A percentile compares a stretch with the other conserved stretches of the same genome.
Evolutionary conservation across 2,329 filamentous ascomycete genomes (phyloP).

Genomic region (Penicillium sp.): DNA sequence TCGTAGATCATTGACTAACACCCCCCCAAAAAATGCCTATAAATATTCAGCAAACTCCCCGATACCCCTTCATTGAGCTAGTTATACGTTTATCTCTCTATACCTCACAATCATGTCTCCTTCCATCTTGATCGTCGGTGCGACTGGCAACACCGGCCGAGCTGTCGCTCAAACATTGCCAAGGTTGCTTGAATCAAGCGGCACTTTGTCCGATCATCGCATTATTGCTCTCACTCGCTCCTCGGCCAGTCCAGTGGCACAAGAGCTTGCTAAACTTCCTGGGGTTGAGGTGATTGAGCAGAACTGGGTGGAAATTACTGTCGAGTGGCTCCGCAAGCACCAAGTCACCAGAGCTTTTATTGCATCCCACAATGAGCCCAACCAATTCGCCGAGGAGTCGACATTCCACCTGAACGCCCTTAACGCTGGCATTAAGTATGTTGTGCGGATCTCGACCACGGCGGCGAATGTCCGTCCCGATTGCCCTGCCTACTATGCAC

Average conservation of each 20-base stretch:
- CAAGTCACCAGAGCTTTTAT: slow-evolving; percentile 45
- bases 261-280: slow-evolving; percentile 36
- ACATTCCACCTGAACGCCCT: slow-evolving; percentile 41
- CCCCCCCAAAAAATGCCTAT: no score
- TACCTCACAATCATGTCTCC: slow-evolving; percentile 41
- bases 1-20: no score
- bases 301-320: slow-evolving; percentile 44
- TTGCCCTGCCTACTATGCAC: slow-evolving; percentile 40
- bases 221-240: slow-evolving; percentile 41
- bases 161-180: slow-evolving; percentile 33
- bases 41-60: no score
- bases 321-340: slow-evolving; percentile 46
- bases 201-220: slow-evolving; percentile 18
- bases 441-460: slow-evolving; percentile 49
- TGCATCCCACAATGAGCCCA: slow-evolving; percentile 43
- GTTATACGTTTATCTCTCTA: no score
- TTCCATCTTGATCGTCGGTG: slow-evolving; percentile 42
- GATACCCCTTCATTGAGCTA: no score
- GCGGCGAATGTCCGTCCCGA: slow-evolving; percentile 42
- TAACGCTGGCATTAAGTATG: slow-evolving; percentile 45
- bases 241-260: slow-evolving; percentile 19
- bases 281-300: slow-evolving; percentile 41
- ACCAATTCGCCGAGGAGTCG: slow-evolving; percentile 48
- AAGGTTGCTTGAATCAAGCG: slow-evolving; percentile 23
- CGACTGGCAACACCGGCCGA: slow-evolving; percentile 46